A percentile compares a stretch with the other conserved stretches of the same genome.
Evolutionary conservation across 73 alveolate genomes (phyloP).

Genomic region (Symbiodinium pilosum): DNA sequence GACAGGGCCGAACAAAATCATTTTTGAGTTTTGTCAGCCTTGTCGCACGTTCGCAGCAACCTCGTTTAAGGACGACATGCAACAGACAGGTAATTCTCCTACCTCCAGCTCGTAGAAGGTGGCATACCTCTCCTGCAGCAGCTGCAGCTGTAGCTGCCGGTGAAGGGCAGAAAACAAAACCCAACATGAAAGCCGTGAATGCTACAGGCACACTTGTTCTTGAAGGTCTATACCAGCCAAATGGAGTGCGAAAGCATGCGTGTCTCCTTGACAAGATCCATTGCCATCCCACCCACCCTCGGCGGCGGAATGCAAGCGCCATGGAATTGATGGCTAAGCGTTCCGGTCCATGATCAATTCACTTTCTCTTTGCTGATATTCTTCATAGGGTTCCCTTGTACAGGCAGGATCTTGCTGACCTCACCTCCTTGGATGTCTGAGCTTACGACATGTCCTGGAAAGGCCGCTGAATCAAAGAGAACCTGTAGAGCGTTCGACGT

Average conservation of each 20-base stretch:
- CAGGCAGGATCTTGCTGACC: no score
- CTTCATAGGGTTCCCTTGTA: no score
- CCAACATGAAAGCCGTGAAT: background rate
- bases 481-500: background rate
- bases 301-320: no score
- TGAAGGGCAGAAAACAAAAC: no score
- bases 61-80: background rate
- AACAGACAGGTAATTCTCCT: background rate
- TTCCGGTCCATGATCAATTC: no score
- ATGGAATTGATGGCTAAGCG: no score
- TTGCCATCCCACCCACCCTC: constrained; percentile 94
- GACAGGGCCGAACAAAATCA: background rate
- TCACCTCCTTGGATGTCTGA: background rate
- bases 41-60: background rate
- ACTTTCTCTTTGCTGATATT: no score
- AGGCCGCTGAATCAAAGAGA: constrained; percentile 77
- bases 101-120: constrained; percentile 93
- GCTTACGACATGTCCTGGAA: constrained; percentile 73
- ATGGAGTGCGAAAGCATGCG: background rate
- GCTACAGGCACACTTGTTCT: background rate
- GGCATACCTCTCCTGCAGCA: constrained; percentile 59
- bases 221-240: background rate
- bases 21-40: background rate
- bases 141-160: no score
- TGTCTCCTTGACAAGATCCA: constrained; percentile 87